Evolutionary conservation across 495 filamentous ascomycete genomes (phyloP).

Genomic region (Penicillium paxilli): DNA sequence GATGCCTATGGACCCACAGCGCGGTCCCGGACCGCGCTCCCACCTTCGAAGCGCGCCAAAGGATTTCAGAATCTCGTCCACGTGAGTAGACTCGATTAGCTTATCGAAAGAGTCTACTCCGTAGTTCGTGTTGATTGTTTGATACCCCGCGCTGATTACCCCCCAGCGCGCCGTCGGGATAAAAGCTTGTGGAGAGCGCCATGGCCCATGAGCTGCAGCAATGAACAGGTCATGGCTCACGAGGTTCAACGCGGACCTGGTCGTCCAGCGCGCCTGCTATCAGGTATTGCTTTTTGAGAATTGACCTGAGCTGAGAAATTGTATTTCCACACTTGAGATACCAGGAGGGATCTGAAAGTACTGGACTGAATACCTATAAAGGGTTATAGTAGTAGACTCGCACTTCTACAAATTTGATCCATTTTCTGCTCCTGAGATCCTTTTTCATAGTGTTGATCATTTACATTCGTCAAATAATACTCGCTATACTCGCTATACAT

Average conservation of each 20-base stretch:
- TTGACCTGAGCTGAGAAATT: too few species aligned
- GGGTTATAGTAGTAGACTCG: not conserved
- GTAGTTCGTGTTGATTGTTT: not conserved
- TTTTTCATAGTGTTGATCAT: not conserved
- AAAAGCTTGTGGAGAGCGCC: too few species aligned
- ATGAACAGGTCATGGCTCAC: too few species aligned
- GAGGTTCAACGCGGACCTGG: not conserved
- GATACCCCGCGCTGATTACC: not conserved
- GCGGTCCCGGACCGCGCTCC: constrained; percentile 23
- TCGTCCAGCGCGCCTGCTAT: not conserved
- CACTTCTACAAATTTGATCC: not conserved
- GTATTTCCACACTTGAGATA: too few species aligned
- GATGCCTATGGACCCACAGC: constrained; percentile 8
- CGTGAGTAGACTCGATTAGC: constrained; percentile 20
- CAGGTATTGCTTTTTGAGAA: too few species aligned
- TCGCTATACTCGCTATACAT: too few species aligned
- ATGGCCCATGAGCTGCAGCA: too few species aligned
- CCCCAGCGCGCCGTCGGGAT: too few species aligned
- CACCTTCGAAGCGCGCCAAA: constrained; percentile 1
- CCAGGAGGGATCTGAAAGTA: too few species aligned
- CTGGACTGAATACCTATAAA: too few species aligned
- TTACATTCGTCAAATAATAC: not conserved
- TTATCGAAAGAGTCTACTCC: too few species aligned
- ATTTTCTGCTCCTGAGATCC: not conserved
- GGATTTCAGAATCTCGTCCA: not conserved